Conservation (phyloP, 805 yeast genomes). For the Starmera amethionina region DNA sequence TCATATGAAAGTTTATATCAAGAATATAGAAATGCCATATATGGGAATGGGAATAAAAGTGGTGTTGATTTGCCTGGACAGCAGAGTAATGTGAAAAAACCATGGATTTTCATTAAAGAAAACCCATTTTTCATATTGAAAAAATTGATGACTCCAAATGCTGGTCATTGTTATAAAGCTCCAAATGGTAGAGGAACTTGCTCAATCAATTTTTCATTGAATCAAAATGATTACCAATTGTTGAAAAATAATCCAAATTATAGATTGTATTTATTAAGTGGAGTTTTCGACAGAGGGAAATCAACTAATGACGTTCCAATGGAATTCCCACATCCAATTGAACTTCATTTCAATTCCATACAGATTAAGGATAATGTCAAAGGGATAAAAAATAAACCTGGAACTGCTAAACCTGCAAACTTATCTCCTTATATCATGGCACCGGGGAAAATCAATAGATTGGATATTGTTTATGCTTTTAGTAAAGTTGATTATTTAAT, state of each 20-base stretch:
- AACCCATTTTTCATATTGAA: conserved; percentile 48
- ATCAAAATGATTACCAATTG: conserved; percentile 29
- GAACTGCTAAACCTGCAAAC: conserved; percentile 79
- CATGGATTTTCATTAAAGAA: conserved; percentile 38
- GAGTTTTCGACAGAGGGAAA: conserved; percentile 23
- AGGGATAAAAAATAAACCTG: conserved; percentile 69
- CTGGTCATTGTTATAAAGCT: conserved; percentile 32
- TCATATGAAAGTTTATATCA: conserved; percentile 22
- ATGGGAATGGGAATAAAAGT: neutral
- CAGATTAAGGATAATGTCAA: conserved; percentile 44
- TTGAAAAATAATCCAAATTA: conserved; percentile 22
- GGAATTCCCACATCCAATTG: conserved; percentile 66
- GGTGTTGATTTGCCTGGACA: conserved; percentile 1
- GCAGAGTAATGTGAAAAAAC: conserved; percentile 15
- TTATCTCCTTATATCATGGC: conserved; percentile 40
- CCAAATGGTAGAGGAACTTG: conserved; percentile 37
- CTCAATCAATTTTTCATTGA: conserved; percentile 31
- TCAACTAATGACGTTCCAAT: conserved; percentile 26
- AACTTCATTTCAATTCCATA: conserved; percentile 48
- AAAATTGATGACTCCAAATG: conserved; percentile 36
- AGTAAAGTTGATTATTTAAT: conserved; percentile 40
- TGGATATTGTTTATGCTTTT: conserved; percentile 50
- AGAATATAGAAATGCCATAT: neutral
- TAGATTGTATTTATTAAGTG: conserved; percentile 46
- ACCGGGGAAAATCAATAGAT: conserved; percentile 25